A percentile compares a stretch with the other conserved stretches of the same genome.
phyloP scores from a whole-genome alignment of 2,329 filamentous ascomycete species.

The Aspergillus pseudoterreus region DNA sequence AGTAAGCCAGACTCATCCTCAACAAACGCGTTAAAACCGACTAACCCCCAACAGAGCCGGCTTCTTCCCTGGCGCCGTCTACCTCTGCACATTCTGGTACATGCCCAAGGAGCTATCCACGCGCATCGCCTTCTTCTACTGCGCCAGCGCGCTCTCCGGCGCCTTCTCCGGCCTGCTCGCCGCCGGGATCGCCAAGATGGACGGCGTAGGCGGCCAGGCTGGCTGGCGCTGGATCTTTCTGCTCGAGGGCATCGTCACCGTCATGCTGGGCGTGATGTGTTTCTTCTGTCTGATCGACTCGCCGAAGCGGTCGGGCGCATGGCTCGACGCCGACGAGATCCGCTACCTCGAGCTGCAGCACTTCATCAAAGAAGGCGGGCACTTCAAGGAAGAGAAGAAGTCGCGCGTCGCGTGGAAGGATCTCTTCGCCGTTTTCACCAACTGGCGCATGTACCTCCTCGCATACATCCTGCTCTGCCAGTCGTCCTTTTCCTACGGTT shows the following conservation, averaged over 20 bases:
- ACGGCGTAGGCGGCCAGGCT: conserved; percentile 51
- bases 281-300: conserved; percentile 36
- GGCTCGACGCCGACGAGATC: conserved; percentile 37
- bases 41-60: conserved; percentile 11
- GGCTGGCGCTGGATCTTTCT: conserved; percentile 50
- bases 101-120: conserved; percentile 70
- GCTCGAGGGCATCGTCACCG: conserved; percentile 40
- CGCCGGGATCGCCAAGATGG: conserved; percentile 80
- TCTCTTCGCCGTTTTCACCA: conserved; percentile 3
- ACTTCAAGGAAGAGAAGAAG: conserved; percentile 8
- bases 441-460: conserved; percentile 11
- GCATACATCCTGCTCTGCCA: conserved; percentile 8
- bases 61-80: conserved; percentile 25
- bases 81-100: conserved; percentile 57
- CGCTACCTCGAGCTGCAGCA: conserved; percentile 11
- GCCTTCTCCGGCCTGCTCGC: conserved; percentile 81
- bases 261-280: conserved; percentile 17
- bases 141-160: conserved; percentile 70
- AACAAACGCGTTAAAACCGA: background rate
- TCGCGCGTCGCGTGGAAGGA: conserved; percentile 7
- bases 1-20: background rate
- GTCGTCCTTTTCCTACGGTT: conserved; percentile 6
- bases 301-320: conserved; percentile 32
- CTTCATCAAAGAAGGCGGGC: conserved; percentile 8
- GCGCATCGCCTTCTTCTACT: conserved; percentile 73